Base-by-base conservation (phyloP, 345 rosid species). In the Arabidopsis thaliana region DNA sequence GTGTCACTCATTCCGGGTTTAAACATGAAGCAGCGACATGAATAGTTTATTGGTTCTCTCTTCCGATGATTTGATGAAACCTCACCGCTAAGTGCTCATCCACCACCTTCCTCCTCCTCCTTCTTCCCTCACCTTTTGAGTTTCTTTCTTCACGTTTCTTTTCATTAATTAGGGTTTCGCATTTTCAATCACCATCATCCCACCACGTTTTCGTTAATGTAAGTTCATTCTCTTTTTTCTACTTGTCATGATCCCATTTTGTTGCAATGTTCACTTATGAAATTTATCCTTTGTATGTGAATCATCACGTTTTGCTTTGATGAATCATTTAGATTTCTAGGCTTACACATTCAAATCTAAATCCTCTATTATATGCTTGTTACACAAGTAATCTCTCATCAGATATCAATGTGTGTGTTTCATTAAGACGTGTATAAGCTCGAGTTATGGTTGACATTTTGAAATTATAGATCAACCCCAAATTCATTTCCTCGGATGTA, bases 21-120 rank as follows among this genome's bases (percentile, higher is more conserved):
- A 38, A 28, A 67, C 60, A 25, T 66, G 78, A 51, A 51, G 64
- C 7, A 20, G 46, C 75, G 71, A 60, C 28, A 68, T 33, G 79
- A 59, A 40, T 75, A 67, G 79, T 76, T 76, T 61, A 60, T 50
- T 65, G 36, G 53, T 49, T 58, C 13, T 22, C 25, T 74, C 45
- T 59, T 49, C 53, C 57, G 34, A 64, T 42, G 32, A 28, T 28
- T 28, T 59, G 36, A 69, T 70, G 76, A 57, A 53, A 48, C 55
- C 65, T 64, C 66, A 55, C 59, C 80, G 75, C 40, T 70, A 71
- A 63, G 72, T 57, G 76, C 76, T 65, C 76, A 41, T 77, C 72
- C 80, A 71, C 59, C 65, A 53, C 58, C 61, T 36, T 3, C 12
- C 53, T 24, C 38, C 25, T 50, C 59, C 41, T 25, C 41, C n/a